Conservation (phyloP, 73 alveolate genomes). For the Symbiodinium natans region DNA sequence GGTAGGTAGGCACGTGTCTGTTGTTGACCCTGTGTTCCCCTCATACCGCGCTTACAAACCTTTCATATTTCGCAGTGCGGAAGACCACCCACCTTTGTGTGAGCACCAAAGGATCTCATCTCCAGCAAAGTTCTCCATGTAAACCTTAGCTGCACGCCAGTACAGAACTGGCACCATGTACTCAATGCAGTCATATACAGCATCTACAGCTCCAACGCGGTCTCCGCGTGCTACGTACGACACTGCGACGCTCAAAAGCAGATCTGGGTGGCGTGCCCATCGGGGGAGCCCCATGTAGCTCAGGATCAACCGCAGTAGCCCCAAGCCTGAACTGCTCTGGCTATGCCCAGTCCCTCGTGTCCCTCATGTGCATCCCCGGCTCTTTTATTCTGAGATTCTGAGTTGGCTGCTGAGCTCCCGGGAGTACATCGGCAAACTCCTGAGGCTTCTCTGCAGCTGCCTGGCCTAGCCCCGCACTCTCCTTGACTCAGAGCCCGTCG, state of each 20-base stretch:
- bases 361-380: too few relatives aligned
- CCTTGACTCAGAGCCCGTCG: background rate
- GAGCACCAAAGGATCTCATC: too few relatives aligned
- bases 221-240: too few relatives aligned
- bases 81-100: constrained; percentile 4
- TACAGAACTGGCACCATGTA: too few relatives aligned
- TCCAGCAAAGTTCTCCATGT: constrained; percentile 4
- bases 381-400: too few relatives aligned
- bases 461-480: background rate
- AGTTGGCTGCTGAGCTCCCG: background rate
- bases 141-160: background rate
- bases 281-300: background rate
- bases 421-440: constrained; percentile 27
- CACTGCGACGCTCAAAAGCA: too few relatives aligned
- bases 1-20: background rate
- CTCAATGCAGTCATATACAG: too few relatives aligned
- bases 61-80: too few relatives aligned
- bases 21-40: too few relatives aligned
- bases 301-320: constrained; percentile 22
- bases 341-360: too few relatives aligned
- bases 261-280: background rate
- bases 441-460: background rate
- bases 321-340: background rate
- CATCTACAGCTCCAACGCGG: too few relatives aligned
- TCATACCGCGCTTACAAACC: too few relatives aligned